phyloP scores from a whole-genome alignment of 192 early-diverging fungal species.

The Anaeromyces robustus region DNA sequence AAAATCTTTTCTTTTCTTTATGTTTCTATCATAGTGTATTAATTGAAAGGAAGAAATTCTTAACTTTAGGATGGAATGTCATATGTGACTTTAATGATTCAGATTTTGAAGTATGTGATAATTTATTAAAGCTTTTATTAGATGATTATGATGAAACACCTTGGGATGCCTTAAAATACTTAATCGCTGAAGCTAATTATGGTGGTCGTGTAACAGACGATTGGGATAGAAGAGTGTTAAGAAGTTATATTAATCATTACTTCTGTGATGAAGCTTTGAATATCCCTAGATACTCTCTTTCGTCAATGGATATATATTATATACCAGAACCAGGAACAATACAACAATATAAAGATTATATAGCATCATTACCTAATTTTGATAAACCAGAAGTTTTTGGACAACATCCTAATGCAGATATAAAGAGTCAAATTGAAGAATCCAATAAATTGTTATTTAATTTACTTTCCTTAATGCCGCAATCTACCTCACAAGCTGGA shows the following conservation, averaged over 20 bases:
- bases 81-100: conserved; percentile 45
- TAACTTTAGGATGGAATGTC: conserved; percentile 39
- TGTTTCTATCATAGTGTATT: conserved; percentile 43
- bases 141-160: conserved; percentile 40
- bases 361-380: conserved; percentile 23
- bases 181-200: conserved; percentile 49
- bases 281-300: conserved; percentile 27
- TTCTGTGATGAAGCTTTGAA: conserved; percentile 39
- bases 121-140: conserved; percentile 11
- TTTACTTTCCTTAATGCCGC: conserved; percentile 34
- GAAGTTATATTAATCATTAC: conserved; percentile 38
- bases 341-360: conserved; percentile 24
- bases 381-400: conserved; percentile 52
- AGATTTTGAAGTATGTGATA: conserved; percentile 43
- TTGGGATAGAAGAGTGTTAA: conserved; percentile 37
- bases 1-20: conserved; percentile 33
- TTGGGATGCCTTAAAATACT: conserved; percentile 46
- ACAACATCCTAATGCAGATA: conserved; percentile 48
- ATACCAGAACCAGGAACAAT: conserved; percentile 31
- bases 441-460: conserved; percentile 26
- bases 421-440: conserved; percentile 39
- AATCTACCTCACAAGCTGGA: conserved; percentile 18
- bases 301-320: conserved; percentile 22
- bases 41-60: conserved; percentile 43
- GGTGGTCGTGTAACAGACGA: conserved; percentile 45